A percentile compares a stretch with the other conserved stretches of the same genome.
Evolutionary conservation across 2,329 filamentous ascomycete species (phyloP).

Genomic region (Mycosphaerelloides madeirae): DNA sequence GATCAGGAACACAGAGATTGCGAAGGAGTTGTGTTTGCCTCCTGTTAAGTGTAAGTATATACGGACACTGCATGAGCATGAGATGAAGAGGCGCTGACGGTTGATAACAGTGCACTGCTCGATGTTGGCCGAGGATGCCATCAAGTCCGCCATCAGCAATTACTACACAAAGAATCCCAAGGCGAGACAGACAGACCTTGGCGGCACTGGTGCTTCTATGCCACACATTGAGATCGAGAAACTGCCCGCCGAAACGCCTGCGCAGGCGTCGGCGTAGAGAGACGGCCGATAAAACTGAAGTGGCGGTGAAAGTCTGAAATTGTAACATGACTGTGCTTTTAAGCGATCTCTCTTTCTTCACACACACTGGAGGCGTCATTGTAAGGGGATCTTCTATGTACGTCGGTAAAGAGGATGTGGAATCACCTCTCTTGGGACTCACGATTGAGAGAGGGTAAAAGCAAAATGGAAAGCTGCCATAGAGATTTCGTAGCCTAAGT

Average conservation of each 20-base stretch:
- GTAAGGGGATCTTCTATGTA: too few species aligned
- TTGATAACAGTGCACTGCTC: slow-evolving; percentile 69
- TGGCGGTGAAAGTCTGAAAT: too few species aligned
- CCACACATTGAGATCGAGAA: slow-evolving; percentile 61
- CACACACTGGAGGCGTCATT: too few species aligned
- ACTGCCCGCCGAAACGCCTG: slow-evolving; percentile 16
- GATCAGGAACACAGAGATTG: slow-evolving; percentile 96
- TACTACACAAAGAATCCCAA: slow-evolving; percentile 89
- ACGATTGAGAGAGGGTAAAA: too few species aligned
- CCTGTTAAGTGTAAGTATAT: slow-evolving; percentile 72
- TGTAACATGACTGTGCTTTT: too few species aligned
- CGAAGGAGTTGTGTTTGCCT: slow-evolving; percentile 86
- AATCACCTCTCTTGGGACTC: too few species aligned
- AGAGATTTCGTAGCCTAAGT: too few species aligned
- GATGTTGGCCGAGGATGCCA: slow-evolving; percentile 87
- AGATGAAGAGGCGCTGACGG: slow-evolving; percentile 4
- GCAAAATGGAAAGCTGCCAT: too few species aligned
- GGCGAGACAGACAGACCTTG: slow-evolving; percentile 67
- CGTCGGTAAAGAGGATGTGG: too few species aligned
- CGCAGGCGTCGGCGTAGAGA: neutral
- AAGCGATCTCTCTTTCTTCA: too few species aligned
- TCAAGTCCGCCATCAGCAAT: slow-evolving; percentile 85
- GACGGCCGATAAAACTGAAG: neutral
- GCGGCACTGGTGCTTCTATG: slow-evolving; percentile 66
- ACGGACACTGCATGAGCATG: neutral